These are phyloP conservation scores for Aspergillus tanneri DNA, from an alignment of 2,329 filamentous ascomycete species.

Conservation along the genomic window DNA sequence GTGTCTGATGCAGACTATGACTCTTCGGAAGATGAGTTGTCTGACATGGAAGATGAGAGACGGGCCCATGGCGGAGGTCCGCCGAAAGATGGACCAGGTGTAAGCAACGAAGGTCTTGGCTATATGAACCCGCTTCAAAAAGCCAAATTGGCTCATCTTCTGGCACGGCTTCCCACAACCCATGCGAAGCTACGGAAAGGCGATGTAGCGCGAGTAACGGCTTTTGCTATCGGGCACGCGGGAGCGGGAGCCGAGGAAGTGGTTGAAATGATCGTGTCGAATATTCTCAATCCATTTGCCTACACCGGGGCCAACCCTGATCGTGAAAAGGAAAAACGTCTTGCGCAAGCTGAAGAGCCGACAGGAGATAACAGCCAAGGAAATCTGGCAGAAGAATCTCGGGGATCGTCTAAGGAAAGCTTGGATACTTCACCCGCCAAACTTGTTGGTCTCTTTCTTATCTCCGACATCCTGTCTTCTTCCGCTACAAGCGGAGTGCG, in stretches of 20 bases:
- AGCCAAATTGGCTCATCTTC: conserved; percentile 76
- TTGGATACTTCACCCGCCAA: conserved; percentile 70
- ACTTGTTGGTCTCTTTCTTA: conserved; percentile 77
- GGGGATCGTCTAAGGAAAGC: conserved; percentile 41
- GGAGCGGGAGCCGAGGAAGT: conserved; percentile 84
- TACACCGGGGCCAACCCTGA: conserved; percentile 69
- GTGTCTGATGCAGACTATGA: conserved; percentile 82
- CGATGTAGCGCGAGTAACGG: conserved; percentile 80
- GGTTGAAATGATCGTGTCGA: conserved; percentile 81
- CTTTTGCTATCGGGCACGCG: conserved; percentile 86
- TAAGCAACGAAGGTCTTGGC: conserved; percentile 51
- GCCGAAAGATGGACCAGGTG: conserved; percentile 40
- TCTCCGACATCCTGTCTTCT: conserved; percentile 76
- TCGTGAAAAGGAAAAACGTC: conserved; percentile 32
- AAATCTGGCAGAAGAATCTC: conserved; percentile 38
- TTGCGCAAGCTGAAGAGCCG: conserved; percentile 32
- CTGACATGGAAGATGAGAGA: conserved; percentile 45
- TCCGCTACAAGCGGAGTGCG: conserved; percentile 73
- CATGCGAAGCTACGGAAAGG: conserved; percentile 74
- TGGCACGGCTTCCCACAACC: conserved; percentile 77
- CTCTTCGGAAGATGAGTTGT: conserved; percentile 79
- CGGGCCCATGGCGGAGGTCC: conserved; percentile 45
- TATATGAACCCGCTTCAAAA: conserved; percentile 82
- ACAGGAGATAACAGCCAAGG: conserved; percentile 31
- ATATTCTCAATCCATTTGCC: conserved; percentile 74